These are phyloP conservation scores for Podosphaera fusca DNA, from an alignment of 2,329 filamentous ascomycete species.

Conservation along the genomic window DNA sequence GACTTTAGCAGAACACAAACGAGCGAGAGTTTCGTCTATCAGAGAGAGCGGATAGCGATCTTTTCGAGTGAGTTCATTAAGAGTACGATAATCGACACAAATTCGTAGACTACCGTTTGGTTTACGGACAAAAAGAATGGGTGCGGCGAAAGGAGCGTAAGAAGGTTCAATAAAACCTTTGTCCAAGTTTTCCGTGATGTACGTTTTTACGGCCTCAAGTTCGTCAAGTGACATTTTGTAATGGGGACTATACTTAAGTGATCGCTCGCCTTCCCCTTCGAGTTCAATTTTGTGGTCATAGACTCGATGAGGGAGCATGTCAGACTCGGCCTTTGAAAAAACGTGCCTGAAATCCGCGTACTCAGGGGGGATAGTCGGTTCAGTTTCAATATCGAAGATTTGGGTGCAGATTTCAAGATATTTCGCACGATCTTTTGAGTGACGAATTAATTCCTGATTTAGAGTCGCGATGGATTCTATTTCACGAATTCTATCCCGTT, in stretches of 20 bases:
- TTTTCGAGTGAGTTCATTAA: constrained; percentile 1
- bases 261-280: background rate
- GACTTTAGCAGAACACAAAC: background rate
- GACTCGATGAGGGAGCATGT: background rate
- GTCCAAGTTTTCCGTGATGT: no score
- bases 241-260: background rate
- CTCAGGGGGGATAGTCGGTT: background rate
- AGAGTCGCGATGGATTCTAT: background rate
- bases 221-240: background rate
- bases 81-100: background rate
- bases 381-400: no score
- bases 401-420: background rate
- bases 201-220: no score
- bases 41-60: constrained; percentile 1
- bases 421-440: background rate
- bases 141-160: background rate
- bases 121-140: background rate
- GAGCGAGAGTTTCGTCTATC: background rate
- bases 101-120: background rate
- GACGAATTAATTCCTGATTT: background rate
- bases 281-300: background rate
- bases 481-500: background rate
- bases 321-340: background rate
- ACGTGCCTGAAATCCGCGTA: background rate
- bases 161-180: no score